phyloP scores from a whole-genome alignment of 164 flowering plant species.

The Warburgia ugandensis region DNA sequence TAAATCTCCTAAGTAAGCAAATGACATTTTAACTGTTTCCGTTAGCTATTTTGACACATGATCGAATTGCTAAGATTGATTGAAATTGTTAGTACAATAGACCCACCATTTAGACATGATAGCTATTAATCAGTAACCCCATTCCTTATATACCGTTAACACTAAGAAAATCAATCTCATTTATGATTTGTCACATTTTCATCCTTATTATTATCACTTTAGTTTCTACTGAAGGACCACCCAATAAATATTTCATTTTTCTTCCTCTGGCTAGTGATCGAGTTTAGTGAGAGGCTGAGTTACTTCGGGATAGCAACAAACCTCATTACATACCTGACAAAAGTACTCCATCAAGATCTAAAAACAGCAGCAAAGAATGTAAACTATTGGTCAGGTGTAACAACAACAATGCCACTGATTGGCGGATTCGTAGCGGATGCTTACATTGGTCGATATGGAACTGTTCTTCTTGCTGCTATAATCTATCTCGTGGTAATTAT shows the following conservation, averaged over 20 bases:
- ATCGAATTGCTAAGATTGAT: no score
- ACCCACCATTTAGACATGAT: no score
- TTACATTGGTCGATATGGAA: constrained; percentile 65
- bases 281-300: constrained; percentile 60
- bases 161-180: no score
- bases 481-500: constrained; percentile 63
- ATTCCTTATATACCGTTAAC: no score
- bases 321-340: constrained; percentile 53
- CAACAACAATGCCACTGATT: constrained; percentile 70
- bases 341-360: constrained; percentile 49
- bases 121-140: no score
- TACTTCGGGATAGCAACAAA: constrained; percentile 53
- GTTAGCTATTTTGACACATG: no score
- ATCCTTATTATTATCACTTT: constrained; percentile 38
- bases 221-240: no score
- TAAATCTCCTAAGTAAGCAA: no score
- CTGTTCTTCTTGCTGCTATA: constrained; percentile 48
- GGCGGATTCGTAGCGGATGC: constrained; percentile 92
- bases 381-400: constrained; percentile 63
- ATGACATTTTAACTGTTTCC: no score
- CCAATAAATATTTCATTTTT: not conserved
- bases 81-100: no score
- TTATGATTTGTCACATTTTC: no score
- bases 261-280: constrained; percentile 35
- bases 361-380: constrained; percentile 49